These are phyloP conservation scores for Salix dunnii DNA, from an alignment of 345 rosid species.

Conservation along the genomic window DNA sequence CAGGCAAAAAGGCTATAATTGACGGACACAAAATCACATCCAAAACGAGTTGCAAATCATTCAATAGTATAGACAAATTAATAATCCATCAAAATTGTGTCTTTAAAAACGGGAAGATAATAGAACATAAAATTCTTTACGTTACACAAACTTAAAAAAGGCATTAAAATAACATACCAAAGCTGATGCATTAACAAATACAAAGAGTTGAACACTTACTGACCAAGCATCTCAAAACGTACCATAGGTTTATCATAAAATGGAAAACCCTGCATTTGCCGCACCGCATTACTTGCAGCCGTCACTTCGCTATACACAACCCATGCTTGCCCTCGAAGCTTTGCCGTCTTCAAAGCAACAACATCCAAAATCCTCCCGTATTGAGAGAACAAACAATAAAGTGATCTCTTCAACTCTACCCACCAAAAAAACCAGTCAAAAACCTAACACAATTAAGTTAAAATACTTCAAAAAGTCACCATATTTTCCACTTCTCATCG, in stretches of 20 bases:
- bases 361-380: conserved; percentile 96
- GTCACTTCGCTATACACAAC: conserved; percentile 84
- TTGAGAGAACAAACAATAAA: conserved; percentile 90
- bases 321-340: conserved; percentile 99
- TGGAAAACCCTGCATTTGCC: conserved; percentile 96
- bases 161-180: background rate
- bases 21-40: background rate
- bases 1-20: background rate
- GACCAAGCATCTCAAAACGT: conserved; percentile 13
- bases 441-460: background rate
- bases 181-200: background rate
- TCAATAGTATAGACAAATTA: background rate
- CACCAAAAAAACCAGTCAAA: conserved; percentile 6
- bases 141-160: background rate
- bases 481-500: background rate
- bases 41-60: background rate
- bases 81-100: background rate
- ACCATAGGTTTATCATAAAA: conserved; percentile 98
- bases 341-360: conserved; percentile 91
- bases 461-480: background rate
- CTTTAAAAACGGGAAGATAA: background rate
- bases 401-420: conserved; percentile 91
- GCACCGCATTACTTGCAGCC: conserved; percentile 89
- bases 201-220: background rate
- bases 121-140: background rate